These are phyloP conservation scores for Trichothecium sympodiale DNA, from an alignment of 2,329 filamentous ascomycete species.

Conservation along the genomic window DNA sequence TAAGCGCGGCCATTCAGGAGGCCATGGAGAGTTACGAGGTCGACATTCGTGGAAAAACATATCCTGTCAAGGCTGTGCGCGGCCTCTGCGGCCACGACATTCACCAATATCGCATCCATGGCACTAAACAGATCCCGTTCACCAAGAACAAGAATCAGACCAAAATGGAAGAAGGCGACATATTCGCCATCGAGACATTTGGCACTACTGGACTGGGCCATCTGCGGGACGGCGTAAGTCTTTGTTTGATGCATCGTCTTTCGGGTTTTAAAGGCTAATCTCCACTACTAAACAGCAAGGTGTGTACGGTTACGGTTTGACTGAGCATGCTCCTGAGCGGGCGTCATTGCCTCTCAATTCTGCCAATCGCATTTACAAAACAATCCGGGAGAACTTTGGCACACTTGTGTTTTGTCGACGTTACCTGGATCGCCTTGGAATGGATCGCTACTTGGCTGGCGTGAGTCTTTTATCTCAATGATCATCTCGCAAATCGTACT, in stretches of 20 bases:
- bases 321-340: constrained; percentile 21
- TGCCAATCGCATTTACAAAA: constrained; percentile 45
- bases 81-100: constrained; percentile 83
- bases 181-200: constrained; percentile 90
- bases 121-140: constrained; percentile 80
- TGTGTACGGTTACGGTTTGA: constrained; percentile 40
- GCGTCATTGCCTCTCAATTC: constrained; percentile 32
- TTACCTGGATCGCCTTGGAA: constrained; percentile 52
- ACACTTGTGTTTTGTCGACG: constrained; percentile 50
- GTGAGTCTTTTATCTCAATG: constrained; percentile 21
- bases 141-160: constrained; percentile 73
- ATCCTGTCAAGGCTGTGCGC: constrained; percentile 69
- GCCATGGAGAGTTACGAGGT: constrained; percentile 86
- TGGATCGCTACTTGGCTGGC: constrained; percentile 46
- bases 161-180: constrained; percentile 92
- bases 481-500: not conserved
- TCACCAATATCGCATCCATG: constrained; percentile 74
- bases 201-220: constrained; percentile 79
- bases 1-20: constrained; percentile 73
- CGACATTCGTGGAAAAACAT: constrained; percentile 64
- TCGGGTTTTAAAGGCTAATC: no score
- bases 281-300: constrained; percentile 21
- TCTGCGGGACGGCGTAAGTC: constrained; percentile 61
- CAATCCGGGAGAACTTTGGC: constrained; percentile 51
- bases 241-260: not conserved